These are phyloP conservation scores for Aspergillus cejpii DNA, from an alignment of 2,329 filamentous ascomycete genomes.

Conservation along the genomic window DNA sequence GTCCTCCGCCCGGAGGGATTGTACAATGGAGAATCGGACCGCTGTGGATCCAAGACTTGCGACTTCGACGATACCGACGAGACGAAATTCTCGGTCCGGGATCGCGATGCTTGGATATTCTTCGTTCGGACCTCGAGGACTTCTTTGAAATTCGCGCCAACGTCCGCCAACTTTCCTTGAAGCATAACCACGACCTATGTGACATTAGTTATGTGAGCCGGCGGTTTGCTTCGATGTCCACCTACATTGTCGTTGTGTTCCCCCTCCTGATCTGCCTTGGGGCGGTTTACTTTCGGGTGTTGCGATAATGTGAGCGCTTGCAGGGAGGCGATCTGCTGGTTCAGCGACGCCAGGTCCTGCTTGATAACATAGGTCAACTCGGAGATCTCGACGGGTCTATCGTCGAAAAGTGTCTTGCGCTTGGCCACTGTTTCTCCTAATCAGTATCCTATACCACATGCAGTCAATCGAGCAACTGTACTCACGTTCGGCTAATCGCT, in stretches of 20 bases:
- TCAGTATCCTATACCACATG: conserved; percentile 4
- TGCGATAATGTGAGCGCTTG: conserved; percentile 70
- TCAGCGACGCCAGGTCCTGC: conserved; percentile 80
- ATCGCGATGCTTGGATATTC: conserved; percentile 91
- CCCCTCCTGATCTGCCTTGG: conserved; percentile 64
- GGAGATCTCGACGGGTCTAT: conserved; percentile 92
- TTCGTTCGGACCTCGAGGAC: conserved; percentile 93
- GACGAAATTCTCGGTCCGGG: conserved; percentile 93
- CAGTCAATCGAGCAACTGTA: conserved; percentile 11
- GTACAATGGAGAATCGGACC: conserved; percentile 81
- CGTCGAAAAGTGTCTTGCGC: conserved; percentile 93
- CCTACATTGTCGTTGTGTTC: conserved; percentile 91
- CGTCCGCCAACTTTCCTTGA: conserved; percentile 85
- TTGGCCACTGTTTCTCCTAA: conserved; percentile 61
- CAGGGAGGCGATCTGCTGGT: conserved; percentile 80
- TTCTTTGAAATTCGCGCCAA: conserved; percentile 93
- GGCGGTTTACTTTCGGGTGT: conserved; percentile 54
- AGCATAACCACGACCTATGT: conserved; percentile 67
- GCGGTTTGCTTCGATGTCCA: conserved; percentile 7
- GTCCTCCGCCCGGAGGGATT: conserved; percentile 65
- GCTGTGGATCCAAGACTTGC: conserved; percentile 57
- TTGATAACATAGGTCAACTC: conserved; percentile 97
- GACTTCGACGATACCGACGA: conserved; percentile 76
- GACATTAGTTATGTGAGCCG: conserved; percentile 14
- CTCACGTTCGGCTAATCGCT: conserved; percentile 78